Evolutionary conservation across 306 rosid genomes (phyloP).

Genomic region (Malus domestica): DNA sequence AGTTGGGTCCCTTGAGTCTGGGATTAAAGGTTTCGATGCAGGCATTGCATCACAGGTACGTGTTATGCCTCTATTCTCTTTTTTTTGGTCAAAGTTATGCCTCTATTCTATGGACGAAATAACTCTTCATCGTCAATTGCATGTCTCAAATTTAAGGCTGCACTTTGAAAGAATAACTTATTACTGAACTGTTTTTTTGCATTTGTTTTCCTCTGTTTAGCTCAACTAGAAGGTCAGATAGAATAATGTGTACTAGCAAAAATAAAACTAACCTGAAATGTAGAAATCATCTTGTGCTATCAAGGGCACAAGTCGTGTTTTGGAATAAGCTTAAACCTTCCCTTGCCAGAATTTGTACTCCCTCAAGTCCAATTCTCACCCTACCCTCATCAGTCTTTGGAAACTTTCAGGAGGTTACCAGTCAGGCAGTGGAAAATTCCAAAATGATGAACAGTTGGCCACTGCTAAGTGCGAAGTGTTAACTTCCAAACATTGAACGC

Average conservation of each 20-base stretch:
- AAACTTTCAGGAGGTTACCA: neutral
- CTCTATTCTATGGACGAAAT: neutral
- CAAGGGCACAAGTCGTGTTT: neutral
- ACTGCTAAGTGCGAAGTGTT: neutral
- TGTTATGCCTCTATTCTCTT: neutral
- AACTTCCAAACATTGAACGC: neutral
- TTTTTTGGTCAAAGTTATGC: neutral
- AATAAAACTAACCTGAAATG: neutral
- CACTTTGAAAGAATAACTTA: neutral
- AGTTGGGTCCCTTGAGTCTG: conserved; percentile 95
- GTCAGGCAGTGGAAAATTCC: neutral
- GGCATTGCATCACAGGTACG: conserved; percentile 90
- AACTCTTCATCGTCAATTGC: neutral
- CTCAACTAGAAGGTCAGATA: neutral
- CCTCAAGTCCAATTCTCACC: neutral
- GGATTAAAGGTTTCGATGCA: conserved; percentile 93
- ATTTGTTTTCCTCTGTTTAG: neutral
- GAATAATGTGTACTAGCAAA: neutral
- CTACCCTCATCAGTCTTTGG: neutral
- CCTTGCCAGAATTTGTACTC: neutral
- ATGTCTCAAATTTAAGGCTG: neutral
- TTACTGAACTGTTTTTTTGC: neutral
- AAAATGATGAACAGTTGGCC: neutral
- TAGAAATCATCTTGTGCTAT: neutral
- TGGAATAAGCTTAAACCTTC: neutral